phyloP scores from a whole-genome alignment of 768 basidiomycete genomes.

The Lactarius indigo region DNA sequence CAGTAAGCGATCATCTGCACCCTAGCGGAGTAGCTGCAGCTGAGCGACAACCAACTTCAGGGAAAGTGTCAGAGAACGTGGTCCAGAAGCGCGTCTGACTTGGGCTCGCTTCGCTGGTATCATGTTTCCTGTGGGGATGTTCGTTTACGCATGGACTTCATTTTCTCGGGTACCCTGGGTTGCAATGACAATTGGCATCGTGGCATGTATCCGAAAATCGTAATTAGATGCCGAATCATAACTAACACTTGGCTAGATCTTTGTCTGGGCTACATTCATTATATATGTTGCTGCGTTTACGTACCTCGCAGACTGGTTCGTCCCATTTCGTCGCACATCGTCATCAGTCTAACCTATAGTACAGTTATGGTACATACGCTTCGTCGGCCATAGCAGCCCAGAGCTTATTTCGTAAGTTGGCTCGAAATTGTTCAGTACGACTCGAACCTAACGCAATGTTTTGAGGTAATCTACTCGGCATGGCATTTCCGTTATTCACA shows the following conservation, averaged over 20 bases:
- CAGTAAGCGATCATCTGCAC: conserved; percentile 17
- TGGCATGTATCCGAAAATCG: conserved; percentile 20
- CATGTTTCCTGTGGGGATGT: conserved; percentile 56
- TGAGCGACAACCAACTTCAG: conserved; percentile 17
- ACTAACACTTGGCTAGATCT: conserved; percentile 31
- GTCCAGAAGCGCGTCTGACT: conserved; percentile 60
- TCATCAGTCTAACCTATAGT: background rate
- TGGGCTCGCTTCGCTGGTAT: conserved; percentile 52
- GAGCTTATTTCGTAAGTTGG: conserved; percentile 41
- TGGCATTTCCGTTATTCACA: conserved; percentile 50
- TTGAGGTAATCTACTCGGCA: conserved; percentile 40
- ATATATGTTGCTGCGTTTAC: conserved; percentile 46
- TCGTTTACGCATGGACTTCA: conserved; percentile 72
- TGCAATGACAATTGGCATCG: conserved; percentile 51
- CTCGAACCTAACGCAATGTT: background rate
- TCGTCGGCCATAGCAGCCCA: conserved; percentile 55
- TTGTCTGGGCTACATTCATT: conserved; percentile 39
- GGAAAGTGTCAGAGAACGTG: conserved; percentile 30
- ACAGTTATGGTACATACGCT: conserved; percentile 44
- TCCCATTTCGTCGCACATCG: background rate
- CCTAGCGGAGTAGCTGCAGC: background rate
- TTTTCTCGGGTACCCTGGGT: conserved; percentile 58
- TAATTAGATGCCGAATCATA: background rate
- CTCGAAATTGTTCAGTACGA: background rate
- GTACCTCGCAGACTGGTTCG: conserved; percentile 51